Evolutionary conservation across 2,329 filamentous ascomycete genomes (phyloP).

Genomic region (Plenodomus tracheiphilus): DNA sequence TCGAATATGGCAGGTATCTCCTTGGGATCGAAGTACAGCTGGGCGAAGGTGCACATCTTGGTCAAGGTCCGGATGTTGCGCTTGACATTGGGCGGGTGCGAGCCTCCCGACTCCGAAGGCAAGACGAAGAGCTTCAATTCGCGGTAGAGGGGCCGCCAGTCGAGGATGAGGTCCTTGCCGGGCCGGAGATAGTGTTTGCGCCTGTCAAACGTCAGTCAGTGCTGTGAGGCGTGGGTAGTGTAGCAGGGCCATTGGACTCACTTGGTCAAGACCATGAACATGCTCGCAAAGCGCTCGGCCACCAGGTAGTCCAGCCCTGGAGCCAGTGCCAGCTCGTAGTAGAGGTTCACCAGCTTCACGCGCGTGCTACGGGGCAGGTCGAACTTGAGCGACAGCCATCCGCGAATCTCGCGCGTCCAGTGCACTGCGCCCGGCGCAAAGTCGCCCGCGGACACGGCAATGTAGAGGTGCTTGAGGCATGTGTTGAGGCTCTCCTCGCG

Average conservation of each 20-base stretch:
- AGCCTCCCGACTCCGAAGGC: slow-evolving; percentile 73
- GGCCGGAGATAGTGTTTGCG: slow-evolving; percentile 95
- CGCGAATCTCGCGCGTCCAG: slow-evolving; percentile 94
- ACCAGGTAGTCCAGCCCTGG: slow-evolving; percentile 82
- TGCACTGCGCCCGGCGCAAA: slow-evolving; percentile 92
- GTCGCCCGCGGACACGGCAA: slow-evolving; percentile 87
- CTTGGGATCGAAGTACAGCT: slow-evolving; percentile 88
- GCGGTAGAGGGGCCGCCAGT: slow-evolving; percentile 92
- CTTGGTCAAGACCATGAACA: slow-evolving; percentile 97
- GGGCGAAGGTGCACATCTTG: slow-evolving; percentile 87
- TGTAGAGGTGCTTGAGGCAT: slow-evolving; percentile 92
- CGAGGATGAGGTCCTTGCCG: slow-evolving; percentile 83
- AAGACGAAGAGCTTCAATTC: slow-evolving; percentile 90
- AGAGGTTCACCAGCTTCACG: slow-evolving; percentile 82
- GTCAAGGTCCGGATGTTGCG: slow-evolving; percentile 73
- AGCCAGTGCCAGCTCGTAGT: slow-evolving; percentile 90
- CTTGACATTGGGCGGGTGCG: slow-evolving; percentile 65
- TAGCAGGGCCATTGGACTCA: slow-evolving; percentile 50
- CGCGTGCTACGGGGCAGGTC: slow-evolving; percentile 86
- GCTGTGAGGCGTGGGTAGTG: neutral
- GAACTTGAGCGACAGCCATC: slow-evolving; percentile 96
- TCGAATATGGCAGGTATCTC: slow-evolving; percentile 74
- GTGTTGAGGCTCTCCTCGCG: slow-evolving; percentile 79
- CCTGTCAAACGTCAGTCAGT: slow-evolving; percentile 52
- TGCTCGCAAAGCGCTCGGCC: slow-evolving; percentile 89